Percentiles rank a stretch among this genome's conserved stretches.
phyloP scores from a whole-genome alignment of 768 basidiomycete genomes.

The Sporobolomyces pararoseus region DNA sequence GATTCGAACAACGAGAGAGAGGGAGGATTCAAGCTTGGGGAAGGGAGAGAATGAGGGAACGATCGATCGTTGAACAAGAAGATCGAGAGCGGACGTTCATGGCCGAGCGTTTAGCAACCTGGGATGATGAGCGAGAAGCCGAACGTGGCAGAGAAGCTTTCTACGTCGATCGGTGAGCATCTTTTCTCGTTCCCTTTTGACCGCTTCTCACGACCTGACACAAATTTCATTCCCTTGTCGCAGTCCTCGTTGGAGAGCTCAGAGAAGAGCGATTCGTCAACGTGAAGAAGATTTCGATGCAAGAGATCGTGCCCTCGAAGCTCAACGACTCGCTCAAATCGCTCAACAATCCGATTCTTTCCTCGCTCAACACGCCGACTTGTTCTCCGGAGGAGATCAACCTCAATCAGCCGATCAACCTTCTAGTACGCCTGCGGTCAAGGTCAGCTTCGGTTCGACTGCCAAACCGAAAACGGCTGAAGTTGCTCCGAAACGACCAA shows the following conservation, averaged over 20 bases:
- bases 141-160: constrained; percentile 90
- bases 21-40: constrained; percentile 60
- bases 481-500: constrained; percentile 18
- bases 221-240: neutral
- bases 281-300: constrained; percentile 80
- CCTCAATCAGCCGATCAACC: neutral
- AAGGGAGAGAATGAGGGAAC: constrained; percentile 52
- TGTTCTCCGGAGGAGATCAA: constrained; percentile 29
- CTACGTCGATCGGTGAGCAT: constrained; percentile 76
- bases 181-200: constrained; percentile 16
- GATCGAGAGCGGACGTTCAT: constrained; percentile 61
- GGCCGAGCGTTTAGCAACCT: constrained; percentile 69
- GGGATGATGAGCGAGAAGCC: constrained; percentile 82
- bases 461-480: constrained; percentile 10
- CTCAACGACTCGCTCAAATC: constrained; percentile 78
- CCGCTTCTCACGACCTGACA: neutral
- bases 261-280: constrained; percentile 65
- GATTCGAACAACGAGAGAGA: constrained; percentile 87
- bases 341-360: constrained; percentile 89
- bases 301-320: constrained; percentile 74
- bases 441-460: constrained; percentile 36
- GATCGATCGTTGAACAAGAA: constrained; percentile 68
- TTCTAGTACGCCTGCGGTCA: constrained; percentile 30
- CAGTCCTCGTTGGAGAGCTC: constrained; percentile 79
- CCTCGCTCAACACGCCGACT: constrained; percentile 52